Conservation (phyloP, 2,329 filamentous ascomycete genomes). For the Diplodia corticola region DNA sequence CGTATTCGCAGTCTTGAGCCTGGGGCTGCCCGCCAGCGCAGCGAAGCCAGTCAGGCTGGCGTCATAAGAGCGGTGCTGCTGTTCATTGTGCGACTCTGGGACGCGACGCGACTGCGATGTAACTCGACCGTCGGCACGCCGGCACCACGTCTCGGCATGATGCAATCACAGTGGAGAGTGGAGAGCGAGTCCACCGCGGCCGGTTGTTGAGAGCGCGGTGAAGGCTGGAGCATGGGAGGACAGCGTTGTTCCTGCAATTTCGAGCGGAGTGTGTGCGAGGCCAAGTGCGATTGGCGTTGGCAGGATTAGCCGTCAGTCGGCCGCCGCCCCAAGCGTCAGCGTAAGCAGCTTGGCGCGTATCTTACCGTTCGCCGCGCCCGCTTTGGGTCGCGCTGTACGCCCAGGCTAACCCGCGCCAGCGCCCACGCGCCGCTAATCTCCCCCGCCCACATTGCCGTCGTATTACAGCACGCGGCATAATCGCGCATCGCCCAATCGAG, state of each 20-base stretch:
- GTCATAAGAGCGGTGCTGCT: slow-evolving; percentile 20
- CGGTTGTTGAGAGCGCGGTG: neutral
- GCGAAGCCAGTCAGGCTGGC: slow-evolving; percentile 3
- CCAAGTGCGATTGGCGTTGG: slow-evolving; percentile 9
- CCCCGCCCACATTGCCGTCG: neutral
- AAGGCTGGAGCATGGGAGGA: slow-evolving; percentile 1
- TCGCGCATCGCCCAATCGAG: slow-evolving; percentile 7
- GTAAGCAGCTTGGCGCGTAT: slow-evolving; percentile 14
- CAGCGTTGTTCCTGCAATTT: slow-evolving; percentile 20
- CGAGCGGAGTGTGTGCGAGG: slow-evolving; percentile 13
- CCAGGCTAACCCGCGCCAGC: slow-evolving; percentile 7
- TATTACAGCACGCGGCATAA: slow-evolving; percentile 1
- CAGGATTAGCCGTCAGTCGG: slow-evolving; percentile 12
- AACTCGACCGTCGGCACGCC: slow-evolving; percentile 10
- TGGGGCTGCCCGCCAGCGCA: slow-evolving; percentile 18
- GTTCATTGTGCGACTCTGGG: slow-evolving; percentile 16
- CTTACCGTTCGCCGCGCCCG: slow-evolving; percentile 2
- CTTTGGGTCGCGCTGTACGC: slow-evolving; percentile 5
- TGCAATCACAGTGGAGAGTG: slow-evolving; percentile 16
- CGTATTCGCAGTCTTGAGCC: slow-evolving; percentile 17
- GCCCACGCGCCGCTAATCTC: slow-evolving; percentile 1
- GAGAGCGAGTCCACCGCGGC: slow-evolving; percentile 7
- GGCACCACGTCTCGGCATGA: slow-evolving; percentile 19
- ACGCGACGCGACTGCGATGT: slow-evolving; percentile 19
- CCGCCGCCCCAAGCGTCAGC: slow-evolving; percentile 1